Conservation (phyloP, 2,329 filamentous ascomycete genomes). For the Hypoxylon sp. region DNA sequence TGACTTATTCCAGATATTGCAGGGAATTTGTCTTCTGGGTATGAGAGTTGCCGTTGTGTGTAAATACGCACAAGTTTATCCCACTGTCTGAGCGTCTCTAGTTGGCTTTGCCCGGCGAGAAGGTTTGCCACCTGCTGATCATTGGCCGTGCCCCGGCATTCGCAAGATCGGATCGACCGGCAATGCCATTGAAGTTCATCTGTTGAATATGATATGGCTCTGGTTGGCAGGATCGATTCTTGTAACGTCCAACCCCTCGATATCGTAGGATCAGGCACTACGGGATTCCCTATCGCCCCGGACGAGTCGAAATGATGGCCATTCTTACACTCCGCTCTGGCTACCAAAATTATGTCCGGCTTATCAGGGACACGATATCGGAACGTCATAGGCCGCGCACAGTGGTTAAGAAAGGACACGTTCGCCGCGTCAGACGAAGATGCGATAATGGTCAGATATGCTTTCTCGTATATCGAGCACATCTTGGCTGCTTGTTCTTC, state of each 20-base stretch:
- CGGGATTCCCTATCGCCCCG: neutral
- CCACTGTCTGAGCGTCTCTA: slow-evolving; percentile 1
- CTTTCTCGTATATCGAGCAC: slow-evolving; percentile 11
- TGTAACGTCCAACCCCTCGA: slow-evolving; percentile 25
- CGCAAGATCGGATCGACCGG: neutral
- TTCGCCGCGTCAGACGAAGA: slow-evolving; percentile 16
- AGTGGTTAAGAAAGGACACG: slow-evolving; percentile 9
- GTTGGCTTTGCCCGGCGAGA: neutral
- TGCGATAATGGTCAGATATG: slow-evolving; percentile 44
- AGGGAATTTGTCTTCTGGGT: slow-evolving; percentile 17
- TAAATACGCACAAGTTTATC: slow-evolving; percentile 13
- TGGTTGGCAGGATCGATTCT: slow-evolving; percentile 17
- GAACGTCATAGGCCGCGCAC: neutral
- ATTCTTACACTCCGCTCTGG: slow-evolving; percentile 6
- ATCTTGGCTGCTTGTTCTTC: slow-evolving; percentile 14
- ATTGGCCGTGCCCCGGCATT: slow-evolving; percentile 3
- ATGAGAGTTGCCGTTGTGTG: slow-evolving; percentile 12
- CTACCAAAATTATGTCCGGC: neutral
- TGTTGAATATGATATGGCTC: slow-evolving; percentile 19
- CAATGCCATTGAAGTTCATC: slow-evolving; percentile 30
- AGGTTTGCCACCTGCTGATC: neutral
- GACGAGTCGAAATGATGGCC: slow-evolving; percentile 10
- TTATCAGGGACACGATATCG: slow-evolving; percentile 3
- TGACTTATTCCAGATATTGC: slow-evolving; percentile 28
- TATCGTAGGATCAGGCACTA: slow-evolving; percentile 1